A percentile compares a stretch with the other conserved stretches of the same genome.
phyloP scores from a whole-genome alignment of 2,329 filamentous ascomycete species.

The Aspergillus brasiliensis region DNA sequence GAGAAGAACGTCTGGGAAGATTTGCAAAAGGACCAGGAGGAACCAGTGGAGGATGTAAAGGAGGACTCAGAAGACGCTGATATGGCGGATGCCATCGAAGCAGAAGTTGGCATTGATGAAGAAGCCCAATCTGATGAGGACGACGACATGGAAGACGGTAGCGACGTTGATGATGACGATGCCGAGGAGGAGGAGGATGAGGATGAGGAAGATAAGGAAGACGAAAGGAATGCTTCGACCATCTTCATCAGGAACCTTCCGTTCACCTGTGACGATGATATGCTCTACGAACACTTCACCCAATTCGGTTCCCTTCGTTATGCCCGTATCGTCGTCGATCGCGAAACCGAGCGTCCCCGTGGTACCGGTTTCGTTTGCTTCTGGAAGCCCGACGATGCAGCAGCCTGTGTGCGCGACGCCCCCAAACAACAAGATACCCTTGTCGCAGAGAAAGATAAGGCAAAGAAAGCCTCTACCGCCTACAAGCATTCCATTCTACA shows the following conservation, averaged over 20 bases:
- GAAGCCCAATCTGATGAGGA: conserved; percentile 32
- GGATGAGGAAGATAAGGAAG: conserved; percentile 50
- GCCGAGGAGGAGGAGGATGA: conserved; percentile 48
- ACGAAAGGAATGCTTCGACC: conserved; percentile 67
- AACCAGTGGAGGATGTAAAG: conserved; percentile 21
- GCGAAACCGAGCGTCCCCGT: conserved; percentile 78
- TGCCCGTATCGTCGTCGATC: conserved; percentile 87
- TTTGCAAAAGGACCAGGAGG: conserved; percentile 52
- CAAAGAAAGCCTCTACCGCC: conserved; percentile 45
- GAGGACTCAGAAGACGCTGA: conserved; percentile 55
- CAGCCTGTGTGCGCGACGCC: conserved; percentile 72
- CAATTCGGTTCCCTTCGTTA: conserved; percentile 88
- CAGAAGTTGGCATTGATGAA: conserved; percentile 27
- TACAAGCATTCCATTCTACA: conserved; percentile 82
- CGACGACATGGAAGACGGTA: conserved; percentile 36
- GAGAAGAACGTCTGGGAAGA: conserved; percentile 85
- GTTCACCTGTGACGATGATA: conserved; percentile 81
- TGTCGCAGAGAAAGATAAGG: conserved; percentile 43
- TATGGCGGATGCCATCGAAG: conserved; percentile 57
- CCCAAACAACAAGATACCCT: conserved; percentile 57
- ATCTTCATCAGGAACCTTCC: conserved; percentile 94
- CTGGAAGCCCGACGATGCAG: conserved; percentile 72
- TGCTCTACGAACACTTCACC: conserved; percentile 81
- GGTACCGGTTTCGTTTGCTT: conserved; percentile 97
- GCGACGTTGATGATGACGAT: conserved; percentile 35